Evolutionary conservation across 2,329 filamentous ascomycete genomes (phyloP).

Genomic region (Tolypocladium guangdongense): DNA sequence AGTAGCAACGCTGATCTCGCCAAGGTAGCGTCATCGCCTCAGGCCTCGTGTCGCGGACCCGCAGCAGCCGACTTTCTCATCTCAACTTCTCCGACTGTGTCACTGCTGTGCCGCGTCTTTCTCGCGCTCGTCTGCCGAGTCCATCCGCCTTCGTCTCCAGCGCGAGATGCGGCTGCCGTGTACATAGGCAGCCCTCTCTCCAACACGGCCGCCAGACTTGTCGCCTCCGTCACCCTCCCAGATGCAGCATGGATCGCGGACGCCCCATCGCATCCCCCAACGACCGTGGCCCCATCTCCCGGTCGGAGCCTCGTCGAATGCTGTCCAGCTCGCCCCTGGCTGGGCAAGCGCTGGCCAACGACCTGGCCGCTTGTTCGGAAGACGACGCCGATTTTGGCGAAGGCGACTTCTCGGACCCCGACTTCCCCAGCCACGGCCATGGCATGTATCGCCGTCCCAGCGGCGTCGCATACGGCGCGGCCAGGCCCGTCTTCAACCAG

Average conservation of each 20-base stretch:
- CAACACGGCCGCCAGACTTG: neutral
- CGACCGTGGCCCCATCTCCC: neutral
- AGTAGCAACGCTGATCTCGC: too few species aligned
- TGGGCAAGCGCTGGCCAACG: constrained; percentile 52
- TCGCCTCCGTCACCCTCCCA: too few species aligned
- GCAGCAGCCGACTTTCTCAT: neutral
- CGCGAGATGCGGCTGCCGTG: too few species aligned
- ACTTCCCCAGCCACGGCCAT: constrained; percentile 28
- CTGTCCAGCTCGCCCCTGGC: constrained; percentile 53
- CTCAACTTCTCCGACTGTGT: neutral
- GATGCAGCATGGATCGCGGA: constrained; percentile 2
- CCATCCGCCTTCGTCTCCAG: neutral
- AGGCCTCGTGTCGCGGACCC: neutral
- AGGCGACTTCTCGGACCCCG: constrained; percentile 19
- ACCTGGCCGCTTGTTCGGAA: constrained; percentile 54
- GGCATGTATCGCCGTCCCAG: constrained; percentile 64
- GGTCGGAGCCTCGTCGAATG: constrained; percentile 22
- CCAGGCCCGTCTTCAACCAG: constrained; percentile 58
- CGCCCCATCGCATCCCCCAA: constrained; percentile 1
- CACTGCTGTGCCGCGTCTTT: neutral
- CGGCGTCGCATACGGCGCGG: constrained; percentile 62
- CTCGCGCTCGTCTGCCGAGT: neutral
- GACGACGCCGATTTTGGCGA: constrained; percentile 31
- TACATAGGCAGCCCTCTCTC: neutral
- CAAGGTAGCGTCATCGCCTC: neutral